Evolutionary conservation across 805 yeast genomes (phyloP).

Genomic region (Lachancea sp.): DNA sequence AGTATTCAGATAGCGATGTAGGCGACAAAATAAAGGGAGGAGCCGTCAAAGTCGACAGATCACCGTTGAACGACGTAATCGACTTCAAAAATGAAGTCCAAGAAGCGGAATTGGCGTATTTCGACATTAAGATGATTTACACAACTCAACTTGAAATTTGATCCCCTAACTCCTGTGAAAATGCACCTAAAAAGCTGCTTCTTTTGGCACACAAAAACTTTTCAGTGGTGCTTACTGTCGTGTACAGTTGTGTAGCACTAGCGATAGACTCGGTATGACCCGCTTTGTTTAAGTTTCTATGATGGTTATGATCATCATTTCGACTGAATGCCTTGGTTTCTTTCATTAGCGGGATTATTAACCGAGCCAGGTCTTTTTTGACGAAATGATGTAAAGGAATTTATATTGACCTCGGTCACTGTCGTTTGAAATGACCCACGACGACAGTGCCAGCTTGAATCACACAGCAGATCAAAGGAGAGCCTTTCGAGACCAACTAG

Average conservation of each 20-base stretch:
- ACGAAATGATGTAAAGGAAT: too few relatives aligned
- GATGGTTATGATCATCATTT: background rate
- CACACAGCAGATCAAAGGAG: too few relatives aligned
- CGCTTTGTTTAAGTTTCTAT: background rate
- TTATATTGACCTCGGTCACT: too few relatives aligned
- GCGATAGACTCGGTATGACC: background rate
- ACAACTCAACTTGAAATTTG: background rate
- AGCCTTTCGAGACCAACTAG: too few relatives aligned
- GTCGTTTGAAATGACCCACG: background rate
- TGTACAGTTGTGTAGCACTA: background rate
- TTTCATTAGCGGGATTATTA: conserved; percentile 2
- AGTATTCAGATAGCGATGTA: conserved; percentile 80
- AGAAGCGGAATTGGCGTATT: conserved; percentile 42
- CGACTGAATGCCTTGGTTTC: background rate
- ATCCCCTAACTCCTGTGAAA: background rate
- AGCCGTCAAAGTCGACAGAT: conserved; percentile 87
- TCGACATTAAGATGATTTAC: conserved; percentile 22
- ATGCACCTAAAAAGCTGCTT: background rate
- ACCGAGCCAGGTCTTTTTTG: background rate
- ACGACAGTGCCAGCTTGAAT: too few relatives aligned
- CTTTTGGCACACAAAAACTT: too few relatives aligned
- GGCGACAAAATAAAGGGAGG: conserved; percentile 96
- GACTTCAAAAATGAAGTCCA: conserved; percentile 92
- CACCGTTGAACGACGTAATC: conserved; percentile 88
- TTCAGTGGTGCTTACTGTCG: background rate